A percentile compares a stretch with the other conserved stretches of the same genome.
These are phyloP conservation scores for Lentinula boryana DNA, from an alignment of 768 basidiomycete species.

Conservation along the genomic window DNA sequence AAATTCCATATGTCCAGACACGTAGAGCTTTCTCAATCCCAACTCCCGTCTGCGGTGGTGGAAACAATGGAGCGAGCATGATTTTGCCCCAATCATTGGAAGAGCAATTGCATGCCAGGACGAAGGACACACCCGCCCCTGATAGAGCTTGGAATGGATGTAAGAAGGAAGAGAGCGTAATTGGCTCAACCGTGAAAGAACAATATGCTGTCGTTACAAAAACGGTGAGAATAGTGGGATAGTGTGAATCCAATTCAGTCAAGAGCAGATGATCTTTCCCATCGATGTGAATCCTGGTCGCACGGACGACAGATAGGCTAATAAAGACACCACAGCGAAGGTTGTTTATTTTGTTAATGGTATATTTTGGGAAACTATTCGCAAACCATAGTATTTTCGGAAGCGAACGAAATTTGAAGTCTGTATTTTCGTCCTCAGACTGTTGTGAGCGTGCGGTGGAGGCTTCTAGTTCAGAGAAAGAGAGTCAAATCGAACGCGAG, in stretches of 20 bases:
- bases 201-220: background rate
- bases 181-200: constrained; percentile 4
- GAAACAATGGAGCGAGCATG: background rate
- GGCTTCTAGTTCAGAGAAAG: too few relatives aligned
- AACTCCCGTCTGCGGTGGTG: background rate
- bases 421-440: background rate
- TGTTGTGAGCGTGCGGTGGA: too few relatives aligned
- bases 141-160: background rate
- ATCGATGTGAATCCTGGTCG: constrained; percentile 1
- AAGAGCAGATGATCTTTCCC: background rate
- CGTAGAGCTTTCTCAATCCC: background rate
- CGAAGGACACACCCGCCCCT: background rate
- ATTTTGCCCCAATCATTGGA: constrained; percentile 1
- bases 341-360: background rate
- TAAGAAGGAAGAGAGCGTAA: background rate
- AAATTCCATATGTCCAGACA: background rate
- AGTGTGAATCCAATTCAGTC: background rate
- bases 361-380: background rate
- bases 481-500: too few relatives aligned
- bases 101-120: background rate
- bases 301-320: background rate
- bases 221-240: background rate
- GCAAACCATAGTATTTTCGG: background rate
- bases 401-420: background rate
- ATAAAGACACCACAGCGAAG: background rate